A percentile compares a stretch with the other conserved stretches of the same genome.
Evolutionary conservation across 192 early-diverging fungal genomes (phyloP).

Genomic region (Rhizophagus sp.): DNA sequence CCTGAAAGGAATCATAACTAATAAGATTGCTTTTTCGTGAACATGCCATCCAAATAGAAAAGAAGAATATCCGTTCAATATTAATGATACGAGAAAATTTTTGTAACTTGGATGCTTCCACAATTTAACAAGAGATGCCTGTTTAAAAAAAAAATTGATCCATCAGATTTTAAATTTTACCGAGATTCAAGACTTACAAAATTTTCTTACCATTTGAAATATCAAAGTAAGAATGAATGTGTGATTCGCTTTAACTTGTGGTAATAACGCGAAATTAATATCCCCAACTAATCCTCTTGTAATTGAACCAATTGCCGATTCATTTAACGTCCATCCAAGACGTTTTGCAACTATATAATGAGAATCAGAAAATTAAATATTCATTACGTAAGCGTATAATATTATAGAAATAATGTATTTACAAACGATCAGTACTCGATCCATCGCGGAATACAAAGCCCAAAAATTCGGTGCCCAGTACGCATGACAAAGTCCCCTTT

Average conservation of each 20-base stretch:
- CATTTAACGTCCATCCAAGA: constrained; percentile 43
- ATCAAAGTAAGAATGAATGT: constrained; percentile 77
- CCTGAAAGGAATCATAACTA: constrained; percentile 72
- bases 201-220: constrained; percentile 59
- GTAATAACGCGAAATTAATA: constrained; percentile 78
- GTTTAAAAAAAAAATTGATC: background rate
- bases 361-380: background rate
- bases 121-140: constrained; percentile 53
- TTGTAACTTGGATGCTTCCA: constrained; percentile 55
- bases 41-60: constrained; percentile 99
- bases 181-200: constrained; percentile 9
- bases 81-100: constrained; percentile 71
- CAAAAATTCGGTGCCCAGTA: constrained; percentile 98
- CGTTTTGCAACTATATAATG: constrained; percentile 36
- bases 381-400: background rate
- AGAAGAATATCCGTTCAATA: constrained; percentile 82
- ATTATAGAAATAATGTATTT: constrained; percentile 36
- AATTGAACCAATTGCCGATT: constrained; percentile 54
- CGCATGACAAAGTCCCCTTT: constrained; percentile 93
- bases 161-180: background rate
- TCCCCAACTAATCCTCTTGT: constrained; percentile 94
- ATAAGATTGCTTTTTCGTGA: constrained; percentile 93
- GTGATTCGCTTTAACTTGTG: constrained; percentile 63
- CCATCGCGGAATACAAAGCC: constrained; percentile 85
- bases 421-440: constrained; percentile 70